Conservation (phyloP, 495 filamentous ascomycete genomes). For the Trichoderma asperelloides region DNA sequence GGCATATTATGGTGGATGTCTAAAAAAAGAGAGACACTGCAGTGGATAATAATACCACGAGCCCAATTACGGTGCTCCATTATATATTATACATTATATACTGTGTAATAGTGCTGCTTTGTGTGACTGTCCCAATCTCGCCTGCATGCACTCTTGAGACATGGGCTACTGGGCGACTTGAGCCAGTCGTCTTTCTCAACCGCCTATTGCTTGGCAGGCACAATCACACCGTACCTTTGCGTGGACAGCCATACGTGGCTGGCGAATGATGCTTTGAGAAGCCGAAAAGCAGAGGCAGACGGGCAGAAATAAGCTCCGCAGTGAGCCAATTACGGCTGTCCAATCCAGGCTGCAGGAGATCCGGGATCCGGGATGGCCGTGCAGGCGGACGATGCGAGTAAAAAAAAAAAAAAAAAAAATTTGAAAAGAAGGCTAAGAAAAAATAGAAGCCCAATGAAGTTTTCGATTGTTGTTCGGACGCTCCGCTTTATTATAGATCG, state of each 20-base stretch:
- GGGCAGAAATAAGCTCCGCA: neutral
- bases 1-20: no score
- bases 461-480: neutral
- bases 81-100: neutral
- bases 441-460: neutral
- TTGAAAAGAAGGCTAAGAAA: neutral
- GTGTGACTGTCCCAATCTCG: neutral
- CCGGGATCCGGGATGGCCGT: no score
- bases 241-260: neutral
- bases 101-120: neutral
- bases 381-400: no score
- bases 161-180: neutral
- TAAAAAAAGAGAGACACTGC: no score
- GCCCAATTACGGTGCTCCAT: no score
- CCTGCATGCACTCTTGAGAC: neutral
- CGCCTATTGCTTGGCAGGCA: conserved; percentile 1
- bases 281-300: neutral
- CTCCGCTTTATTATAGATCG: neutral
- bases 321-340: neutral
- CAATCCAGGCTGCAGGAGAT: neutral
- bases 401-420: neutral
- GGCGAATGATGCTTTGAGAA: neutral
- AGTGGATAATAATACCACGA: no score
- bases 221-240: neutral
- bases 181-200: neutral